Percentiles rank a stretch among this genome's conserved stretches.
Evolutionary conservation across 2,329 filamentous ascomycete genomes (phyloP).

Genomic region (Colletotrichum camelliae): DNA sequence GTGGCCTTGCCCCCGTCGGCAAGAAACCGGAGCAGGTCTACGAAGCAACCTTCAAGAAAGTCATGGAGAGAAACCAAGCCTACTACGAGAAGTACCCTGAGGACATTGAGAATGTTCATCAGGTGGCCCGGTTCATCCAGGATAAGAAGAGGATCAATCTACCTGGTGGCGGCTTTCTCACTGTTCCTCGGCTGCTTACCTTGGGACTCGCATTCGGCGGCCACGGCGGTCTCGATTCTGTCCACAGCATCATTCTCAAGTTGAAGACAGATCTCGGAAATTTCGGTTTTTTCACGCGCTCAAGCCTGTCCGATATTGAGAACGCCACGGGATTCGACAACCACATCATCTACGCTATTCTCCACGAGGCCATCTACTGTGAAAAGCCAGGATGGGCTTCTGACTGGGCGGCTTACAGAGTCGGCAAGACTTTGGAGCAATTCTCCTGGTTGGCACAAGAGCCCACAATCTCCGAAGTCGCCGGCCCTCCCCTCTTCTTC

Average conservation of each 20-base stretch:
- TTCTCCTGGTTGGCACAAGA: slow-evolving; percentile 57
- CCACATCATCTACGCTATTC: slow-evolving; percentile 80
- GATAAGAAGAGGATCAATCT: slow-evolving; percentile 60
- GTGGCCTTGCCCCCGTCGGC: slow-evolving; percentile 81
- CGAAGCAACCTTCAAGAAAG: slow-evolving; percentile 70
- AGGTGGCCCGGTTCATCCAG: slow-evolving; percentile 69
- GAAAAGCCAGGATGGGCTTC: slow-evolving; percentile 67
- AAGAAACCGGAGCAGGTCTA: slow-evolving; percentile 79
- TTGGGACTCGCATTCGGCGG: slow-evolving; percentile 80
- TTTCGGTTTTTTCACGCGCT: slow-evolving; percentile 77
- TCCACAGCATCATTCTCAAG: slow-evolving; percentile 77
- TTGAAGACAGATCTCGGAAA: slow-evolving; percentile 75
- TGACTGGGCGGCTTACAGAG: slow-evolving; percentile 76
- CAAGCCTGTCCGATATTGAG: slow-evolving; percentile 74
- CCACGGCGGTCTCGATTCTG: slow-evolving; percentile 75
- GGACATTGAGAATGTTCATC: slow-evolving; percentile 72
- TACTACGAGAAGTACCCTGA: slow-evolving; percentile 90
- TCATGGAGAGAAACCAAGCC: slow-evolving; percentile 72
- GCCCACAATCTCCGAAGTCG: slow-evolving; percentile 27
- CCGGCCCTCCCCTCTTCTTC: slow-evolving; percentile 70
- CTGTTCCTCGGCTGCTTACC: slow-evolving; percentile 75
- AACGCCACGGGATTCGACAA: slow-evolving; percentile 72
- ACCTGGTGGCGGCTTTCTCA: slow-evolving; percentile 76
- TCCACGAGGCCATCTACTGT: slow-evolving; percentile 91
- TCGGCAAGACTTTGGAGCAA: slow-evolving; percentile 54